Conservation (phyloP, 306 rosid species). For the Carpinus viminea region DNA sequence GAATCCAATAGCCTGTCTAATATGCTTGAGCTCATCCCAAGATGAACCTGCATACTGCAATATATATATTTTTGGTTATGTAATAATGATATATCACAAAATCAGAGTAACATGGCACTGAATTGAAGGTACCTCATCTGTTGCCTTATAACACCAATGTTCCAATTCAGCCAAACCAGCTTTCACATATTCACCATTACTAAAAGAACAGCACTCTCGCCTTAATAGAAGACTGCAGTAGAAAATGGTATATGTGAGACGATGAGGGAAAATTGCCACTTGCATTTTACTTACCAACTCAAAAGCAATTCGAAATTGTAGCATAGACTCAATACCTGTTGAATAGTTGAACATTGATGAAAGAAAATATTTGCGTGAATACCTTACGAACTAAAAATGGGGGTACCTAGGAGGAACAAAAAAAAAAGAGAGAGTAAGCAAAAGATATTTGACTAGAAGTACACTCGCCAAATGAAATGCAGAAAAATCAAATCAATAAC, state of each 20-base stretch:
- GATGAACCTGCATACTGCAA: slow-evolving; percentile 74
- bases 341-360: slow-evolving; percentile 92
- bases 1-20: slow-evolving; percentile 98
- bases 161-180: slow-evolving; percentile 97
- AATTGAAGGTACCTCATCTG: slow-evolving; percentile 72
- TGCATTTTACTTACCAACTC: slow-evolving; percentile 7
- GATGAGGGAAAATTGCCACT: slow-evolving; percentile 4
- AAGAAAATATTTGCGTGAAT: slow-evolving; percentile 82
- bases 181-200: slow-evolving; percentile 96
- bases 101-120: not conserved
- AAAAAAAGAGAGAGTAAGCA: not conserved
- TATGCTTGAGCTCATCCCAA: slow-evolving; percentile 96
- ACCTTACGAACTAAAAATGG: slow-evolving; percentile 84
- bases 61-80: slow-evolving; percentile 11
- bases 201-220: slow-evolving; percentile 99
- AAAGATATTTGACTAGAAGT: slow-evolving; percentile 13
- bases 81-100: slow-evolving; percentile 13
- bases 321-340: slow-evolving; percentile 61
- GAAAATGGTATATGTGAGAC: slow-evolving; percentile 8
- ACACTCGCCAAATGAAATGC: slow-evolving; percentile 6
- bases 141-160: slow-evolving; percentile 86
- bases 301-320: slow-evolving; percentile 16
- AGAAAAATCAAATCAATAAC: slow-evolving; percentile 1
- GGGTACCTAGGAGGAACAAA: slow-evolving; percentile 43
- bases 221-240: slow-evolving; percentile 88